Percentiles rank a stretch among this genome's conserved stretches.
phyloP scores from a whole-genome alignment of 345 rosid species.

The Murraya paniculata region DNA sequence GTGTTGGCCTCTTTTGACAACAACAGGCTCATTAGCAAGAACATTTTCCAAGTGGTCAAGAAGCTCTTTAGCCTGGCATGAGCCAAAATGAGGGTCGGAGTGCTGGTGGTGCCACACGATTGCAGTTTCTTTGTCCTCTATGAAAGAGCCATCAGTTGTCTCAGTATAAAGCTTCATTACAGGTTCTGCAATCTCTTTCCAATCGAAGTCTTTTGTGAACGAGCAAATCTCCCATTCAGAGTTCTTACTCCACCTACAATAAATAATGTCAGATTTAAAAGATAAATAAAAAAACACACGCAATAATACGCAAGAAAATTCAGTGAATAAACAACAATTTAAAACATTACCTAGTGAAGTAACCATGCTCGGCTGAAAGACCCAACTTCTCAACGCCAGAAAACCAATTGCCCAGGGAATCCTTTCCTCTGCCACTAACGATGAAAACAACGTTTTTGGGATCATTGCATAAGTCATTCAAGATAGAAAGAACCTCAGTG shows the following conservation, averaged over 20 bases:
- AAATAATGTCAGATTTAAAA: background rate
- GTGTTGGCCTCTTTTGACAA: constrained; percentile 73
- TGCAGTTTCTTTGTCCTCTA: constrained; percentile 79
- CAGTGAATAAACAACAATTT: background rate
- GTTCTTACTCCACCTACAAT: constrained; percentile 52
- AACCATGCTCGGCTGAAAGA: constrained; percentile 87
- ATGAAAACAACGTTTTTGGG: constrained; percentile 68
- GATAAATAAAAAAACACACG: background rate
- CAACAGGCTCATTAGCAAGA: constrained; percentile 82
- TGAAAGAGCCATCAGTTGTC: constrained; percentile 78
- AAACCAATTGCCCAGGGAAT: constrained; percentile 70
- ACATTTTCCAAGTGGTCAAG: constrained; percentile 82
- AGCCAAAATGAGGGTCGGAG: constrained; percentile 69
- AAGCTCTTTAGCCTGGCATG: constrained; percentile 83
- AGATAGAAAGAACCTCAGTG: constrained; percentile 43
- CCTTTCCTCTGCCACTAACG: constrained; percentile 84
- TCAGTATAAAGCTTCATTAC: constrained; percentile 75
- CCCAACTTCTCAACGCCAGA: constrained; percentile 61
- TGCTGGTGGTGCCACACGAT: constrained; percentile 83
- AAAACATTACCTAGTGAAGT: constrained; percentile 54
- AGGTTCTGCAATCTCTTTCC: constrained; percentile 72
- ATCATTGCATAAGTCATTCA: constrained; percentile 65
- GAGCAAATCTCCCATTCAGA: constrained; percentile 57
- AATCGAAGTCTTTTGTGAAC: constrained; percentile 38
- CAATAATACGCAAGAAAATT: background rate